Conservation (phyloP, 2,329 filamentous ascomycete genomes). For the Tricladium varicosporioides region DNA sequence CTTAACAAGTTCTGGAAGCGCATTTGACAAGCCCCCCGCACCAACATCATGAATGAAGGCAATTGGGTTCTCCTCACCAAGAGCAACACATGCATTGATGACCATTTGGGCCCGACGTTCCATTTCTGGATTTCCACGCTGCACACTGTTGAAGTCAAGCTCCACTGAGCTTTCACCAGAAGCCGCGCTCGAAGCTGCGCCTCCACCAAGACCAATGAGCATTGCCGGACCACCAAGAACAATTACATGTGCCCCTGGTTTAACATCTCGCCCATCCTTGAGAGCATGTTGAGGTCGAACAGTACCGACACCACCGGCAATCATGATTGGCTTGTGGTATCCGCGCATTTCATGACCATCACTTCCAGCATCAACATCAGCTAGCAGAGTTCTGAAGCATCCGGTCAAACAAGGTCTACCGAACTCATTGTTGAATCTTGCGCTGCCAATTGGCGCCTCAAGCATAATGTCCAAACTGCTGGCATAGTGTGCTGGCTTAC, state of each 20-base stretch:
- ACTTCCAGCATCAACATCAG: conserved; percentile 59
- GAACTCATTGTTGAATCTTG: conserved; percentile 97
- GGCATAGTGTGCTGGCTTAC: conserved; percentile 87
- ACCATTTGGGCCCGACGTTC: conserved; percentile 96
- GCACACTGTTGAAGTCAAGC: conserved; percentile 94
- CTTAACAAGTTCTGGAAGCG: conserved; percentile 84
- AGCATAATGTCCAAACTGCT: conserved; percentile 97
- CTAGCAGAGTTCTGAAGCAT: conserved; percentile 87
- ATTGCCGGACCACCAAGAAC: conserved; percentile 95
- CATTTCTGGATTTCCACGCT: conserved; percentile 95
- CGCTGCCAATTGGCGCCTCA: conserved; percentile 91
- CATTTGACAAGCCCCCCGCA: conserved; percentile 80
- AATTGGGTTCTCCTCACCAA: conserved; percentile 85
- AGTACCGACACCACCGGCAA: conserved; percentile 91
- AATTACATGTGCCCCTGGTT: conserved; percentile 83
- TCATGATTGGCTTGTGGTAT: conserved; percentile 98
- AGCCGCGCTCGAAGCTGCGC: conserved; percentile 87
- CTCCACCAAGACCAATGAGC: conserved; percentile 94
- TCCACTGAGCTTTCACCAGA: conserved; percentile 88
- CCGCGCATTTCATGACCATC: conserved; percentile 70
- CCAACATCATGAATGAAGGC: conserved; percentile 97
- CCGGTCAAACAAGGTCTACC: conserved; percentile 85
- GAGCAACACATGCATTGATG: conserved; percentile 86
- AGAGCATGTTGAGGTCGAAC: conserved; percentile 88
- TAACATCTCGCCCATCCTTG: conserved; percentile 77